Evolutionary conservation across 106 monocot species (phyloP).

Genomic region (Acorus calamus): DNA sequence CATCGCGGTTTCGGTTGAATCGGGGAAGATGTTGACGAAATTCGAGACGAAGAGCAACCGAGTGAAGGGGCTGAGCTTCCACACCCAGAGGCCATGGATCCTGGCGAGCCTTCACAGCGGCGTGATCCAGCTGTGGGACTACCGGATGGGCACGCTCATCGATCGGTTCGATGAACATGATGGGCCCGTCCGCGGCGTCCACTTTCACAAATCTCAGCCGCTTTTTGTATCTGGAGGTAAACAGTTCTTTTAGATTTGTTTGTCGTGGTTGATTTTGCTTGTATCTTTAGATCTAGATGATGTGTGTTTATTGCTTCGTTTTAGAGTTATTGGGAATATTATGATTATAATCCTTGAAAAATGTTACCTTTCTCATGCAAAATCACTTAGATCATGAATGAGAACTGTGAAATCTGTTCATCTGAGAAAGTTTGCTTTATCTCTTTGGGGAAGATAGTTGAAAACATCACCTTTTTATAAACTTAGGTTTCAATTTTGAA

Average conservation of each 20-base stretch:
- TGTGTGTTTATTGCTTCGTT: background rate
- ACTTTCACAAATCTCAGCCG: conserved; percentile 78
- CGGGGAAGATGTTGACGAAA: conserved; percentile 38
- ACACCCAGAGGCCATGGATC: conserved; percentile 82
- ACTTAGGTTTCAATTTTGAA: no score
- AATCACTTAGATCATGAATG: no score
- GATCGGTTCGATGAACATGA: conserved; percentile 94
- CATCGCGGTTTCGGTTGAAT: background rate
- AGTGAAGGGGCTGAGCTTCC: conserved; percentile 89
- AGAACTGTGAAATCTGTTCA: no score
- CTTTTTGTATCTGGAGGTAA: conserved; percentile 89
- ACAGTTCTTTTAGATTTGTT: background rate
- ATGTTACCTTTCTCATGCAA: no score
- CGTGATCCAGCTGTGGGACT: conserved; percentile 90
- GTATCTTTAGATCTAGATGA: background rate
- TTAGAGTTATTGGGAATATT: no score
- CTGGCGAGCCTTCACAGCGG: conserved; percentile 84
- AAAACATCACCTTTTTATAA: no score
- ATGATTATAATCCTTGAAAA: no score
- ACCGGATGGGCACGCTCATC: conserved; percentile 81
- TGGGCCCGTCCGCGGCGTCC: conserved; percentile 75
- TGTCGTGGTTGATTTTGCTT: background rate
- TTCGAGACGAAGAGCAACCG: conserved; percentile 95
- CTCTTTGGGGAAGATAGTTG: no score
- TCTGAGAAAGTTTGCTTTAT: no score